phyloP scores from a whole-genome alignment of 441 rosid genomes.

The Adansonia rubrostipa region DNA sequence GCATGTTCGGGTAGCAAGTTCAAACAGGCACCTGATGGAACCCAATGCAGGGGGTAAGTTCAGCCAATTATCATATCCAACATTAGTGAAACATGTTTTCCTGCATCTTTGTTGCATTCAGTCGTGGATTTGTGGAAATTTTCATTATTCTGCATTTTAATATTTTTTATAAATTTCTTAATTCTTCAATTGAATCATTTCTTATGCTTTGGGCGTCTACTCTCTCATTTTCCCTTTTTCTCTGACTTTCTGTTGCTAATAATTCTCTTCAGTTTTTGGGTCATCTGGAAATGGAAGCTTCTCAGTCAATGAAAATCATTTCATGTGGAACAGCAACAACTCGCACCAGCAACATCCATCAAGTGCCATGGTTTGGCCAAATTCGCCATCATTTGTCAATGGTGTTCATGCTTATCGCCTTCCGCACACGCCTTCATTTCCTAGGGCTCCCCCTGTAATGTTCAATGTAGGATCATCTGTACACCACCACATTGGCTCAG shows the following conservation, averaged over 20 bases:
- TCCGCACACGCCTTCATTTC: constrained; percentile 53
- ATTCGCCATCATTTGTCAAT: constrained; percentile 55
- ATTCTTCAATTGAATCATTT: constrained; percentile 4
- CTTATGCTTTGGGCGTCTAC: constrained; percentile 6
- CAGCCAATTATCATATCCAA: constrained; percentile 25
- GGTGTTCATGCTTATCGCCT: constrained; percentile 53
- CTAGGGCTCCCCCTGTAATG: constrained; percentile 58
- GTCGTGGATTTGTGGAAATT: background rate
- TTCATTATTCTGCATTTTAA: constrained; percentile 11
- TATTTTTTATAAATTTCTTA: constrained; percentile 35
- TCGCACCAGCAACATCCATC: constrained; percentile 55
- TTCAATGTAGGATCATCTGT: constrained; percentile 57
- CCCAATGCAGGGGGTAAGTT: constrained; percentile 77
- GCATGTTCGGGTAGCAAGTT: constrained; percentile 55
- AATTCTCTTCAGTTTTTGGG: constrained; percentile 55
- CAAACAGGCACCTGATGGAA: constrained; percentile 67
- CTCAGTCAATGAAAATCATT: constrained; percentile 51
- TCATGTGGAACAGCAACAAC: constrained; percentile 57
- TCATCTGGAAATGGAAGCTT: constrained; percentile 63
- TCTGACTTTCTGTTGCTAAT: constrained; percentile 28
- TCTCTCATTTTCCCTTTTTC: background rate
- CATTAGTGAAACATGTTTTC: constrained; percentile 2
- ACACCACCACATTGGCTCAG: constrained; percentile 74
- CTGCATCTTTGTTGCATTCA: constrained; percentile 8
- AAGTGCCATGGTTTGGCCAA: constrained; percentile 65